Evolutionary conservation across 2,329 filamentous ascomycete genomes (phyloP).

Genomic region (Cladophialophora yegresii): DNA sequence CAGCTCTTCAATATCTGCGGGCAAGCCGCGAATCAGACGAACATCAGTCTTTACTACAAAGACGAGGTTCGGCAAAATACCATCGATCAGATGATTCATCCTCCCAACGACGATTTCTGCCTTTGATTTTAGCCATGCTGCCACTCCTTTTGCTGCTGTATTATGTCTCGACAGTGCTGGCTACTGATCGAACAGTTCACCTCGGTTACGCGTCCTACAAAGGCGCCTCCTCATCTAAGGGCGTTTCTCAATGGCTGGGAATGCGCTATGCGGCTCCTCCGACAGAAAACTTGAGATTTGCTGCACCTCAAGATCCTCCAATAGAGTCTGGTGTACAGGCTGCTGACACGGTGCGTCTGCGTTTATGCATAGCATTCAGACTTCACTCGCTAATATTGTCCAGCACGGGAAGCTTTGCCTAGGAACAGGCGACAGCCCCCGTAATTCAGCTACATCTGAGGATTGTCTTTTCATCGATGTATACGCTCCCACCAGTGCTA

Average conservation of each 20-base stretch:
- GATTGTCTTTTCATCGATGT: slow-evolving; percentile 50
- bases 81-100: neutral
- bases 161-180: slow-evolving; percentile 28
- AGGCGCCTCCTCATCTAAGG: slow-evolving; percentile 58
- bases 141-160: slow-evolving; percentile 9
- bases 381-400: neutral
- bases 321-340: slow-evolving; percentile 50
- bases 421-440: slow-evolving; percentile 66
- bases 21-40: neutral
- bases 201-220: slow-evolving; percentile 68
- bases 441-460: slow-evolving; percentile 53
- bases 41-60: neutral
- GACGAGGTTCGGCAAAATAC: neutral
- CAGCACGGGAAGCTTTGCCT: slow-evolving; percentile 60
- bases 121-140: slow-evolving; percentile 1
- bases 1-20: neutral
- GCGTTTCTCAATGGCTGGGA: slow-evolving; percentile 71
- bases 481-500: slow-evolving; percentile 43
- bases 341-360: slow-evolving; percentile 55
- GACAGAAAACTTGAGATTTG: slow-evolving; percentile 65
- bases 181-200: slow-evolving; percentile 53
- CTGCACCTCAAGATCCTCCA: slow-evolving; percentile 65
- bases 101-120: neutral
- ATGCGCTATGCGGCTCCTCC: slow-evolving; percentile 74
- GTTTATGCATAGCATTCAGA: neutral